These are phyloP conservation scores for Dipodascus geniculatus DNA, from an alignment of 805 yeast species.

Conservation along the genomic window DNA sequence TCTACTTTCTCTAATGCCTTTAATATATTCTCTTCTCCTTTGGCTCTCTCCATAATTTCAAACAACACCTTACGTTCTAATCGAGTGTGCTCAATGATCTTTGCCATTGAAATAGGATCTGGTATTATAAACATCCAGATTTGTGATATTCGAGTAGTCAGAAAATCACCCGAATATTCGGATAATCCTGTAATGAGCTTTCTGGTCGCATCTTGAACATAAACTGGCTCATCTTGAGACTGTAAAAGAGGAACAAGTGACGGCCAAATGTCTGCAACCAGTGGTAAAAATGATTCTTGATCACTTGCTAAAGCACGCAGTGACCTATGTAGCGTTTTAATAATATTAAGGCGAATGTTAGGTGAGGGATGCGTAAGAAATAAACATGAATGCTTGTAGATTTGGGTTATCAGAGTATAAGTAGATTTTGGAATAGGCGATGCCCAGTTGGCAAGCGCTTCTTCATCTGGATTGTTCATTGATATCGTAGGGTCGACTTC, in stretches of 20 bases:
- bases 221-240: constrained; percentile 17
- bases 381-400: constrained; percentile 59
- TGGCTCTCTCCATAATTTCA: not conserved
- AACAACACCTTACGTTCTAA: not conserved
- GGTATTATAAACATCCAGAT: not conserved
- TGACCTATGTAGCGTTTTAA: constrained; percentile 35
- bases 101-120: not conserved
- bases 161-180: constrained; percentile 24
- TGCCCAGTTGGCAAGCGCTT: constrained; percentile 38
- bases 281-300: constrained; percentile 34
- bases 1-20: not conserved
- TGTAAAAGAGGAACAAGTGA: constrained; percentile 21
- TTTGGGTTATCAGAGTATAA: constrained; percentile 47
- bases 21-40: not conserved
- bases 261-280: constrained; percentile 46
- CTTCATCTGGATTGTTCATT: constrained; percentile 23
- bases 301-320: constrained; percentile 46
- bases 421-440: constrained; percentile 54
- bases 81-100: not conserved
- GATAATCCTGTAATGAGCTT: constrained; percentile 20
- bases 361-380: constrained; percentile 56
- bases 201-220: constrained; percentile 23
- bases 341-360: constrained; percentile 42
- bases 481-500: constrained; percentile 16
- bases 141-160: constrained; percentile 22